Base-by-base conservation (phyloP, 225 moss, liverwort and hornwort genomes). In the Straminergon stramineum region DNA sequence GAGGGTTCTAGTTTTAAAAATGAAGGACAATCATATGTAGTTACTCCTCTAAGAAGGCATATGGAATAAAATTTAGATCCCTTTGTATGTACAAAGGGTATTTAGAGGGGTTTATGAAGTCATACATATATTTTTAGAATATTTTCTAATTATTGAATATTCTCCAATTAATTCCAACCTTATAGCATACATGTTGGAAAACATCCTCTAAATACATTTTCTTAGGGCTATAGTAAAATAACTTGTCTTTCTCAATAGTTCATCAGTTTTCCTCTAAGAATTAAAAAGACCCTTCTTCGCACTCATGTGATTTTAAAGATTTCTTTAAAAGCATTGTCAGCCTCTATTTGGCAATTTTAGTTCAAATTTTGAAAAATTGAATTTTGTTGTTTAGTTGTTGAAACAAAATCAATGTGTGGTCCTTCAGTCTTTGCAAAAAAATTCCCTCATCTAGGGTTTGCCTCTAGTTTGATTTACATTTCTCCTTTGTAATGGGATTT, bases 391-490 rank as follows among this genome's bases (percentile, higher is more conserved):
- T 67, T 67, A 11, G 17, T 35, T 19, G 5, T 67, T 67, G 11
- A 19, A 67, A n/a, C n/a, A n/a, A n/a, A n/a, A n/a, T n/a, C n/a
- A n/a, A 11, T 2, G 0, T 0, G 20, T 35, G 5, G 67, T 67
- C 67, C 11, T 67, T 67, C 4, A 19, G 19, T 19, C 35, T 35
- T 1, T 0, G 1, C 16, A 67, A 65, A 67, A 9, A 34, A 32
- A 16, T 65, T 63, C 8, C 32, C 17, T 0, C 2, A 1, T 8
- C 5, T 31, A 65, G 32, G 32, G 17, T 64, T 9, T 65, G 4
- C 32, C 5, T 65, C 3, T 65, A 6, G 5, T 65, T 65, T 9
- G 2, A 65, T 65, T 17, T 32, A 32, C 2, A 65, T 16, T 32
- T 32, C 9, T 32, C 32, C 17, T 65, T 65, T 65, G 8, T 65